Conservation (phyloP, 805 yeast species). For the Pichia nanzhaoensis region DNA sequence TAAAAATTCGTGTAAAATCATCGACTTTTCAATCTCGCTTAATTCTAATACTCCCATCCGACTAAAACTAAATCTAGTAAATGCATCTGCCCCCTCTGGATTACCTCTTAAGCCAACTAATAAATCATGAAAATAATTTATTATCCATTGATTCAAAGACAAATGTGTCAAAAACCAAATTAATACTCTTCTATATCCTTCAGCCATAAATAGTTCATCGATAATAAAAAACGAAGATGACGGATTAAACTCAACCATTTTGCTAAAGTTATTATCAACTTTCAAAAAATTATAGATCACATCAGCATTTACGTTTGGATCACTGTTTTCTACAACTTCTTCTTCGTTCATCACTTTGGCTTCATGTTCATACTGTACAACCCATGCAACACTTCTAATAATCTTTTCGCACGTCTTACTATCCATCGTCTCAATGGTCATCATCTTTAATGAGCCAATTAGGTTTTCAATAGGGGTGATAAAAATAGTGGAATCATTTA, state of each 20-base stretch:
- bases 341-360: constrained; percentile 20
- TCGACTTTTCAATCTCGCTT: constrained; percentile 53
- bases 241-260: constrained; percentile 42
- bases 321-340: constrained; percentile 15
- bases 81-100: neutral
- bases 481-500: constrained; percentile 18
- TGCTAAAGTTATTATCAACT: constrained; percentile 41
- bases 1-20: constrained; percentile 66
- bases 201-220: constrained; percentile 67
- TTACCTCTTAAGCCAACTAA: constrained; percentile 51
- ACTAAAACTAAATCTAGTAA: constrained; percentile 36
- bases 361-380: constrained; percentile 32
- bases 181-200: constrained; percentile 54
- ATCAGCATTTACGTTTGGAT: constrained; percentile 40
- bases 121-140: constrained; percentile 59
- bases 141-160: constrained; percentile 46
- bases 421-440: constrained; percentile 25
- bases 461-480: constrained; percentile 26
- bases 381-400: constrained; percentile 46
- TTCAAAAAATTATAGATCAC: constrained; percentile 42
- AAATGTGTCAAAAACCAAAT: constrained; percentile 66
- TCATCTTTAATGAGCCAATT: constrained; percentile 17
- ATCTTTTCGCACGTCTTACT: constrained; percentile 33
- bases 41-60: constrained; percentile 49
- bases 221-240: constrained; percentile 47